Percentiles rank a stretch among this genome's conserved stretches.
Conservation (phyloP, 257 asterid genomes). For the Galeopsis tetrahit region DNA sequence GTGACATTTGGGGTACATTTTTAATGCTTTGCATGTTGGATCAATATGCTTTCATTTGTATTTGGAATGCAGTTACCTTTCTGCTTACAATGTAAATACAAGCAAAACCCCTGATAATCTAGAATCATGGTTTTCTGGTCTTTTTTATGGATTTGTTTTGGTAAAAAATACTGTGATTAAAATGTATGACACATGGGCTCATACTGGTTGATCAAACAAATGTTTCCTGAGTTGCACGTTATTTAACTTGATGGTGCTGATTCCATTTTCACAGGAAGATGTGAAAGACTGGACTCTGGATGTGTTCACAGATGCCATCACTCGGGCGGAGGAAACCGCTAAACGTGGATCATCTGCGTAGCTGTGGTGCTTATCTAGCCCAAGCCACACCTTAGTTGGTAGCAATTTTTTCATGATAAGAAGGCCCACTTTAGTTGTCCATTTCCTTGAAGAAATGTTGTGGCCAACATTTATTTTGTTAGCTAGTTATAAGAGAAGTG, state of each 20-base stretch:
- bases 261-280: constrained; percentile 64
- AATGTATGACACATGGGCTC: not conserved
- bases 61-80: not conserved
- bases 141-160: not conserved
- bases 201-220: not conserved
- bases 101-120: not conserved
- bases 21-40: not conserved
- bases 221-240: not conserved
- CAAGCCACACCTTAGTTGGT: not conserved
- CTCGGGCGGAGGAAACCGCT: constrained; percentile 82
- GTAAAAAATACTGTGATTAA: not conserved
- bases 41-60: not conserved
- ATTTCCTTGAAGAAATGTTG: too few species aligned
- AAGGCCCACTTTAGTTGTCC: too few species aligned
- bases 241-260: constrained; percentile 20
- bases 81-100: not conserved
- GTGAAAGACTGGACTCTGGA: constrained; percentile 87
- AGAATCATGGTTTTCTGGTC: constrained; percentile 2
- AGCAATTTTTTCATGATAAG: not conserved
- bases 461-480: too few species aligned
- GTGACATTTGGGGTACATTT: not conserved
- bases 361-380: not conserved
- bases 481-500: too few species aligned
- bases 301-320: constrained; percentile 72
- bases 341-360: constrained; percentile 43